phyloP scores from a whole-genome alignment of 768 basidiomycete species.

The Suillus subaureus region DNA sequence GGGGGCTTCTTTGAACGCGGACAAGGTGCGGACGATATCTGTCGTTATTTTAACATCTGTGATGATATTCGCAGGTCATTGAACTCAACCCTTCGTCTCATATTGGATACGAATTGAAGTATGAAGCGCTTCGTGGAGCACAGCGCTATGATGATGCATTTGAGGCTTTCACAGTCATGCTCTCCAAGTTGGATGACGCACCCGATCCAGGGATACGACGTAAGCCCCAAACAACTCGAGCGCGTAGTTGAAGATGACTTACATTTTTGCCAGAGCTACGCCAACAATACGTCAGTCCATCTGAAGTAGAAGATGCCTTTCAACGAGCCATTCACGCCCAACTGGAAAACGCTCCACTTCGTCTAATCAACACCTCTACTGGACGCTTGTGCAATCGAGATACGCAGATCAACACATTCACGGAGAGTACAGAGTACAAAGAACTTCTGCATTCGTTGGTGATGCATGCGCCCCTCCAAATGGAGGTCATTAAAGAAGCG shows the following conservation, averaged over 20 bases:
- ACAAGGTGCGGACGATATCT: background rate
- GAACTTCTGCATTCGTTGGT: background rate
- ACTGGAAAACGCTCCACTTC: background rate
- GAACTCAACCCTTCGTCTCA: background rate
- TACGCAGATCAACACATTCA: background rate
- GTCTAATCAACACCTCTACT: background rate
- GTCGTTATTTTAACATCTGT: background rate
- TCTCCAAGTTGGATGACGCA: background rate
- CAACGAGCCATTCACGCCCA: background rate
- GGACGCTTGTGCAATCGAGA: background rate
- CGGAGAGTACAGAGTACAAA: background rate
- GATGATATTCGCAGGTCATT: background rate
- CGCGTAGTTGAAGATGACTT: background rate
- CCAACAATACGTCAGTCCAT: background rate
- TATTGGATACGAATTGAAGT: background rate
- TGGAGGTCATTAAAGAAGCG: background rate
- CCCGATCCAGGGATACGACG: background rate
- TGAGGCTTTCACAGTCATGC: background rate
- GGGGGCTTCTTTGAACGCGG: background rate
- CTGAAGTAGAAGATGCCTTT: background rate
- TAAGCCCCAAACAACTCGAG: background rate
- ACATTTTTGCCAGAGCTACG: background rate
- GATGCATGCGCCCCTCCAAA: background rate
- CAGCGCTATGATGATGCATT: background rate
- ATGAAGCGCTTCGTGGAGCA: background rate